These are phyloP conservation scores for Eucalyptus polybractea DNA, from an alignment of 345 rosid genomes.

Conservation along the genomic window DNA sequence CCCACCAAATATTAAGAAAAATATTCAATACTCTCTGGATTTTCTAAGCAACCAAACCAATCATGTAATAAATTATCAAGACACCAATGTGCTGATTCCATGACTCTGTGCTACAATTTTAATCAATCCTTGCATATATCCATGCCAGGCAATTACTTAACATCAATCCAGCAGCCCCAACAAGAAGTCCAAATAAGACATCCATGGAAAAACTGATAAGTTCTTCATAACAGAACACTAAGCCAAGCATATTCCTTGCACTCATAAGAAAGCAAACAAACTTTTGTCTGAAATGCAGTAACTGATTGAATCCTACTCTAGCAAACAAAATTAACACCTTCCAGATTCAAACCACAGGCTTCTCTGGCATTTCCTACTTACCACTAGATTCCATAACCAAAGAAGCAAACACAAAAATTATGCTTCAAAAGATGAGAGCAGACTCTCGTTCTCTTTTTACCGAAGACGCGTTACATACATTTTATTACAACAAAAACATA, in stretches of 20 bases:
- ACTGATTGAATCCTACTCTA: not conserved
- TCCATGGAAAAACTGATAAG: not conserved
- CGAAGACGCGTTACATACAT: not conserved
- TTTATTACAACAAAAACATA: not conserved
- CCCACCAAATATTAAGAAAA: not conserved
- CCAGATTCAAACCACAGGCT: not conserved
- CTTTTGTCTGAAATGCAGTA: not conserved
- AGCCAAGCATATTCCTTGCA: not conserved
- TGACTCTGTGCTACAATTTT: not conserved
- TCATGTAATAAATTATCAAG: not conserved
- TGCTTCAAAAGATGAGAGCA: not conserved
- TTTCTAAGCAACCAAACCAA: not conserved
- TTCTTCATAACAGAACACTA: not conserved
- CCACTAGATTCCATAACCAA: not conserved
- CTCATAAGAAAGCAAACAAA: not conserved
- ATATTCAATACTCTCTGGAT: not conserved
- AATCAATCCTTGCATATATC: not conserved
- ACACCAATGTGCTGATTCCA: not conserved
- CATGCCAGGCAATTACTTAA: not conserved
- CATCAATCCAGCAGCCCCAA: not conserved
- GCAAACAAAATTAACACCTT: not conserved
- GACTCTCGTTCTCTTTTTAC: not conserved
- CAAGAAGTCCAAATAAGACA: not conserved
- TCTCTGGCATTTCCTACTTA: not conserved
- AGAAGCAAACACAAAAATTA: not conserved